Conservation (phyloP, 768 basidiomycete genomes). For the Ramaria rubella region DNA sequence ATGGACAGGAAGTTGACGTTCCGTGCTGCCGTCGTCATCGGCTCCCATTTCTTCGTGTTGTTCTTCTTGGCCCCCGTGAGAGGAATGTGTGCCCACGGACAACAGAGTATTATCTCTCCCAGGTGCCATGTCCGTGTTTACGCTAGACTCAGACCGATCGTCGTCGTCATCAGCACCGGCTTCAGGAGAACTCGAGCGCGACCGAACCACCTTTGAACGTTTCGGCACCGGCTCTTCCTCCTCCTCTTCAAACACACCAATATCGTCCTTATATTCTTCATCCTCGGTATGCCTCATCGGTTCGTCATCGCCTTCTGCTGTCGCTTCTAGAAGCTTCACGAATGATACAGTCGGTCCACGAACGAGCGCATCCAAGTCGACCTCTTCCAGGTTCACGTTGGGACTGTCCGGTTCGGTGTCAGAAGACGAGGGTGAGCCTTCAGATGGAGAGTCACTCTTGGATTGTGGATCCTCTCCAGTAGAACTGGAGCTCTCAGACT, state of each 20-base stretch:
- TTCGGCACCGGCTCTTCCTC: conserved; percentile 27
- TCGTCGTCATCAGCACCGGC: conserved; percentile 23
- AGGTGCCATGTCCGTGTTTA: neutral
- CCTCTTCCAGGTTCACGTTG: conserved; percentile 11
- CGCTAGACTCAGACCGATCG: conserved; percentile 18
- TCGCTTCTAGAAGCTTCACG: conserved; percentile 29
- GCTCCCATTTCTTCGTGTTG: neutral
- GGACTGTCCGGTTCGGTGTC: neutral
- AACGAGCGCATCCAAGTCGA: conserved; percentile 36
- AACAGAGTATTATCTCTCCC: neutral
- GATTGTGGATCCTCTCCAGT: conserved; percentile 12
- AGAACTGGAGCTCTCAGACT: conserved; percentile 27
- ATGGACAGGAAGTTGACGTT: neutral
- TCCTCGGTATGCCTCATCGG: conserved; percentile 26
- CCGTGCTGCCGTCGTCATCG: neutral
- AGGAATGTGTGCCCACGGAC: no score
- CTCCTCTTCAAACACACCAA: conserved; percentile 36
- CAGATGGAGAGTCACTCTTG: neutral
- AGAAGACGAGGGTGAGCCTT: neutral
- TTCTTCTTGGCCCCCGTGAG: neutral
- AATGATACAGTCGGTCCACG: conserved; percentile 37
- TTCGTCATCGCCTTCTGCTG: neutral
- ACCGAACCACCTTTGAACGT: conserved; percentile 27
- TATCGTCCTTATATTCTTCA: conserved; percentile 35
- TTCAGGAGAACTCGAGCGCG: conserved; percentile 25